phyloP scores from a whole-genome alignment of 495 filamentous ascomycete species.

The Penicillium soppii region DNA sequence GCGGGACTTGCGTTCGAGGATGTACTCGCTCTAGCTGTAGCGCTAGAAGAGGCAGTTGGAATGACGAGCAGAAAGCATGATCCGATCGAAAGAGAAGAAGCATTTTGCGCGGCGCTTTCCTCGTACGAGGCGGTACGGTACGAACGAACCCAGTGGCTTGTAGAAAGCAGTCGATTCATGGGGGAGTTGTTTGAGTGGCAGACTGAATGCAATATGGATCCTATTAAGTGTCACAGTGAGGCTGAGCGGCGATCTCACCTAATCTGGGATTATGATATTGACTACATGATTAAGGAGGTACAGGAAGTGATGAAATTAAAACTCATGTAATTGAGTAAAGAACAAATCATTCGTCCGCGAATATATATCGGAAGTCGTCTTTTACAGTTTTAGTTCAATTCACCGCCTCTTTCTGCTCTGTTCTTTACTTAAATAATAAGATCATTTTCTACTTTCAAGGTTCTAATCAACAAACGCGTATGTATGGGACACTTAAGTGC shows the following conservation, averaged over 20 bases:
- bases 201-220: conserved; percentile 12
- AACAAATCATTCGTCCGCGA: too few species aligned
- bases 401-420: too few species aligned
- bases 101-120: neutral
- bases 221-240: conserved; percentile 22
- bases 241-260: conserved; percentile 24
- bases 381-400: too few species aligned
- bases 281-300: conserved; percentile 26
- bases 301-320: neutral
- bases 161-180: conserved; percentile 32
- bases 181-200: conserved; percentile 31
- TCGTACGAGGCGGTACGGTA: conserved; percentile 20
- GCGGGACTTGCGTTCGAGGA: conserved; percentile 60
- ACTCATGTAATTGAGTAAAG: neutral
- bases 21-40: conserved; percentile 40
- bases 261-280: conserved; percentile 36
- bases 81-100: neutral
- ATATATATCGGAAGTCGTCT: too few species aligned
- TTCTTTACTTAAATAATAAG: too few species aligned
- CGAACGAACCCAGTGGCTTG: conserved; percentile 34
- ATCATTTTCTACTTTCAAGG: too few species aligned
- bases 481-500: too few species aligned
- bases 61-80: neutral
- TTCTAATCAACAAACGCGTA: too few species aligned
- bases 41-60: conserved; percentile 24